Percentiles rank a stretch among this genome's conserved stretches.
Conservation (phyloP, 164 flowering plant species). For the Tetrastigma voinierianum region DNA sequence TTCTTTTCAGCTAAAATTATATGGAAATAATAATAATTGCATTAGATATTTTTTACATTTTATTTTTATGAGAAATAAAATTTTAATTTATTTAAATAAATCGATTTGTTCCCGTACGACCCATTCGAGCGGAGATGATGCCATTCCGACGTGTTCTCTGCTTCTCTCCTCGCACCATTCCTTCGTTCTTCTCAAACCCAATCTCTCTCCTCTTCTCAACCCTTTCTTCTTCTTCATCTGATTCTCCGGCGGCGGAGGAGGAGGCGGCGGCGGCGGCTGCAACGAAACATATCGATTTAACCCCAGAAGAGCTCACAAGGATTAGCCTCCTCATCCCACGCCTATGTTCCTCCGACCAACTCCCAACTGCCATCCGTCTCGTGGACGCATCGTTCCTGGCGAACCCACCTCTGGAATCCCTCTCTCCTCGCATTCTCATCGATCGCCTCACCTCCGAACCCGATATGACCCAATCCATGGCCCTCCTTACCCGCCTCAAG, state of each 20-base stretch:
- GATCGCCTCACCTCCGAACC: slow-evolving; percentile 37
- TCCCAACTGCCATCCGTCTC: slow-evolving; percentile 35
- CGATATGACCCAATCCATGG: slow-evolving; percentile 36
- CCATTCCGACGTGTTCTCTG: background rate
- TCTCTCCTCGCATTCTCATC: slow-evolving; percentile 34
- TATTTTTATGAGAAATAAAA: too few relatives aligned
- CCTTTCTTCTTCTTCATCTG: background rate
- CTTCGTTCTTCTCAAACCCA: background rate
- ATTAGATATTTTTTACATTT: too few relatives aligned
- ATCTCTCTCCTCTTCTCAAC: slow-evolving; percentile 1
- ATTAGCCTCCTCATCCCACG: slow-evolving; percentile 50
- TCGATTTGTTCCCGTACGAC: too few relatives aligned
- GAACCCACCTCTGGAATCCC: slow-evolving; percentile 31
- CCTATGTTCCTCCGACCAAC: slow-evolving; percentile 37
- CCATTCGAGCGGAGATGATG: background rate
- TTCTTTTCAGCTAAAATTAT: too few relatives aligned
- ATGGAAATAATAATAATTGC: too few relatives aligned
- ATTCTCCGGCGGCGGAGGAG: background rate
- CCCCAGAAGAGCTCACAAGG: slow-evolving; percentile 30
- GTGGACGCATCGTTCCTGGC: slow-evolving; percentile 34
- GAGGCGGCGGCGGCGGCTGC: background rate
- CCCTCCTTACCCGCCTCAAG: slow-evolving; percentile 35
- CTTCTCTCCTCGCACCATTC: background rate
- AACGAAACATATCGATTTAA: slow-evolving; percentile 7
- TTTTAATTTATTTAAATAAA: too few relatives aligned